phyloP scores from a whole-genome alignment of 495 filamentous ascomycete genomes.

The Elasticomyces elasticus region DNA sequence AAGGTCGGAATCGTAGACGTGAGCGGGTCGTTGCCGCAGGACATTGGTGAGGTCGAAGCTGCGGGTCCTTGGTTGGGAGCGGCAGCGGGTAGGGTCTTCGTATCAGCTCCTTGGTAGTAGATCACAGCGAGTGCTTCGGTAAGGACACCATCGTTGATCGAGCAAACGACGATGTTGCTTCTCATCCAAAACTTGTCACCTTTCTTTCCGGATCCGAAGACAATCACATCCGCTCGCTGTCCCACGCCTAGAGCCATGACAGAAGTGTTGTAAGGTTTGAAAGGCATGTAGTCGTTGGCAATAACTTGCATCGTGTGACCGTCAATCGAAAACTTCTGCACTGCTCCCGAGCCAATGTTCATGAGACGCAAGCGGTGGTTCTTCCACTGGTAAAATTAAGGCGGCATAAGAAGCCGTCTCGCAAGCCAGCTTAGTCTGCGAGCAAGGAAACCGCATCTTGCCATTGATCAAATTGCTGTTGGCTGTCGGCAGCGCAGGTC shows the following conservation, averaged over 20 bases:
- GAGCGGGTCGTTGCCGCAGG: slow-evolving; percentile 33
- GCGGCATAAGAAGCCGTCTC: background rate
- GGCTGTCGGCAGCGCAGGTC: background rate
- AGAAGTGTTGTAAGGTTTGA: slow-evolving; percentile 30
- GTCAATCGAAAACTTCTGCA: slow-evolving; percentile 35
- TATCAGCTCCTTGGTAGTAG: slow-evolving; percentile 27
- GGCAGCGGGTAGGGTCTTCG: slow-evolving; percentile 14
- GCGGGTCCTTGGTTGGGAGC: background rate
- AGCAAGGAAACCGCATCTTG: background rate
- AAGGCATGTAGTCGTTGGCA: slow-evolving; percentile 34
- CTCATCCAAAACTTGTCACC: slow-evolving; percentile 26
- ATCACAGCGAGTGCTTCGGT: slow-evolving; percentile 25
- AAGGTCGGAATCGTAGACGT: slow-evolving; percentile 31
- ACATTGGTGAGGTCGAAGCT: slow-evolving; percentile 6
- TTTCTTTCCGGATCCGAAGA: slow-evolving; percentile 19
- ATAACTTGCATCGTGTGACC: slow-evolving; percentile 32
- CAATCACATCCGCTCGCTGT: slow-evolving; percentile 46
- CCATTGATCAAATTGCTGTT: background rate
- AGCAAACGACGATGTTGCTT: slow-evolving; percentile 6
- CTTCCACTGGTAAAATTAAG: slow-evolving; percentile 32
- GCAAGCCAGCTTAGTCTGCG: background rate
- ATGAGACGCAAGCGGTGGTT: slow-evolving; percentile 57
- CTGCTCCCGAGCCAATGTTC: slow-evolving; percentile 50
- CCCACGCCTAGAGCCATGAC: slow-evolving; percentile 23
- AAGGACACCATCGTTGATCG: slow-evolving; percentile 21